These are phyloP conservation scores for Agroathelia rolfsii DNA, from an alignment of 1,284 basidiomycete genomes.

Conservation along the genomic window DNA sequence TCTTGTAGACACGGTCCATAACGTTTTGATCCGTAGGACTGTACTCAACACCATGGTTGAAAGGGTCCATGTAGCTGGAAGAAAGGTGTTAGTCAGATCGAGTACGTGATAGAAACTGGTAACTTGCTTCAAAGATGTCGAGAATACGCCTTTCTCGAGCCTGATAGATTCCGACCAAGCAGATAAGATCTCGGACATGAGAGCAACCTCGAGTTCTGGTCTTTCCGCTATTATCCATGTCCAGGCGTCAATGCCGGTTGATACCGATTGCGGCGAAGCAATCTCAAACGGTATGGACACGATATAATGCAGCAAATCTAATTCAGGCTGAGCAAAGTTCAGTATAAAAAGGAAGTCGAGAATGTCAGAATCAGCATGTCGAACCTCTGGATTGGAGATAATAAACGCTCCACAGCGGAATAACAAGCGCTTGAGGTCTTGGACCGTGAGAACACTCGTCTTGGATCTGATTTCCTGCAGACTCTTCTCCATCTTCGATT, in stretches of 20 bases:
- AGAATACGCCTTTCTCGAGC: slow-evolving; percentile 77
- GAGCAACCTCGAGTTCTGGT: slow-evolving; percentile 58
- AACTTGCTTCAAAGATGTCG: slow-evolving; percentile 65
- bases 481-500: slow-evolving; percentile 59
- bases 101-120: slow-evolving; percentile 3
- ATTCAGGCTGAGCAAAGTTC: slow-evolving; percentile 52
- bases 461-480: slow-evolving; percentile 64
- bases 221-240: slow-evolving; percentile 92
- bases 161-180: slow-evolving; percentile 84
- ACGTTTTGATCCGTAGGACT: slow-evolving; percentile 83
- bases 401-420: slow-evolving; percentile 82
- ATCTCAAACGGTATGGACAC: slow-evolving; percentile 86
- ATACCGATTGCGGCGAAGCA: slow-evolving; percentile 80
- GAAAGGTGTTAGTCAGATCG: slow-evolving; percentile 7
- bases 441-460: slow-evolving; percentile 59
- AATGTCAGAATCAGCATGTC: slow-evolving; percentile 38
- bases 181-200: slow-evolving; percentile 81
- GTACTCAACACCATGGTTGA: slow-evolving; percentile 81
- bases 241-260: slow-evolving; percentile 90
- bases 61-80: slow-evolving; percentile 76
- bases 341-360: slow-evolving; percentile 2
- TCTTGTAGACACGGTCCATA: slow-evolving; percentile 65
- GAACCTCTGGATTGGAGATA: slow-evolving; percentile 59
- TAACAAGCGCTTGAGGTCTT: slow-evolving; percentile 78
- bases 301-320: slow-evolving; percentile 80